Evolutionary conservation across 192 early-diverging fungal species (phyloP).

Genomic region (Fimicolochytrium jonesii): DNA sequence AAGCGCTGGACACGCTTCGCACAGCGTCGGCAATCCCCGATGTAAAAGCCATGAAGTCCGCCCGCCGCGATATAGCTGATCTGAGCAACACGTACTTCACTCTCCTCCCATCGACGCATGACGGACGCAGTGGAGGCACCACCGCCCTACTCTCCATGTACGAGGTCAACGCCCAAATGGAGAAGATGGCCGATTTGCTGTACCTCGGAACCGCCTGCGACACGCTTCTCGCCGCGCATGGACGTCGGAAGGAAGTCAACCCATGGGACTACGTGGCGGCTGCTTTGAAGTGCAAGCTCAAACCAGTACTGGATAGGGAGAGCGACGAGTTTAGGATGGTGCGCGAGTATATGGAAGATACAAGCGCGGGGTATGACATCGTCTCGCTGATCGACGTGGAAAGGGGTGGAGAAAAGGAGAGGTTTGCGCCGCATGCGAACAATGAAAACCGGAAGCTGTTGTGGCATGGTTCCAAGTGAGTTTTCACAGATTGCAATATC

Average conservation of each 20-base stretch:
- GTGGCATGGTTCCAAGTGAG: constrained; percentile 36
- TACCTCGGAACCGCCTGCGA: constrained; percentile 25
- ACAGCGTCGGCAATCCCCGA: constrained; percentile 9
- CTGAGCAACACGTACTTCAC: constrained; percentile 27
- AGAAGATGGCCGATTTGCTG: constrained; percentile 12
- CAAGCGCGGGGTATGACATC: constrained; percentile 37
- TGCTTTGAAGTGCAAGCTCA: constrained; percentile 9
- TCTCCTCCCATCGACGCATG: constrained; percentile 21
- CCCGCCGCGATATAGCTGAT: constrained; percentile 15
- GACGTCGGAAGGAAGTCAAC: constrained; percentile 13
- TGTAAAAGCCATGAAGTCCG: constrained; percentile 15
- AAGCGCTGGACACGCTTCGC: constrained; percentile 16
- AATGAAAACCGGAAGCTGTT: constrained; percentile 34
- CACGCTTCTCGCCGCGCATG: constrained; percentile 26
- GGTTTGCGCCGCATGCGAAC: constrained; percentile 47
- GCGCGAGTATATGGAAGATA: constrained; percentile 44
- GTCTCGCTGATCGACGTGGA: constrained; percentile 15
- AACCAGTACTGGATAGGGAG: not conserved
- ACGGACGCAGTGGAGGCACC: not conserved
- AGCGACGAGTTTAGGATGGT: constrained; percentile 50
- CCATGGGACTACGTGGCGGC: constrained; percentile 31
- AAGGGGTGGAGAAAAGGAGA: constrained; percentile 38
- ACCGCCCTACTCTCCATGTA: constrained; percentile 12
- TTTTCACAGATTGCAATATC: constrained; percentile 16
- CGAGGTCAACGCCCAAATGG: constrained; percentile 5